Base-by-base conservation (phyloP, 371 early-diverging fungal species). In the Lichtheimia corymbifera region DNA sequence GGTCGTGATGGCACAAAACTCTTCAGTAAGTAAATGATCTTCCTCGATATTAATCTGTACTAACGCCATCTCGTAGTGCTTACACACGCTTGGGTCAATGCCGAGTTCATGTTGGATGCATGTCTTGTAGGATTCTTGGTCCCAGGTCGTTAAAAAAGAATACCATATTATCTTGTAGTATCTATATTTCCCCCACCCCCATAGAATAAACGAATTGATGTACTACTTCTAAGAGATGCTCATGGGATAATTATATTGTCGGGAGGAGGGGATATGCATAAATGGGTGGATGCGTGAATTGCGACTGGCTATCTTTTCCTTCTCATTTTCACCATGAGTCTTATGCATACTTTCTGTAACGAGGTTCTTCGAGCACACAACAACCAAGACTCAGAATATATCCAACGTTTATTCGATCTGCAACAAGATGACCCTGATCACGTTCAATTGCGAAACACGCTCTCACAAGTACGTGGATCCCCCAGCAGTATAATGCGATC, bases 21-120 rank as follows among this genome's bases (percentile, higher is more conserved):
- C 53, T 97, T 97, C 63, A 86, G 91, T 91, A 84, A 74, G 87
- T 76, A 3, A 47, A 3, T 18, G 42, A n/a, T 25, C 20, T 55
- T 9, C 22, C 53, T 17, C 17, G 7, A 51, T 12, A n/a, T 5
- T 55, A 45, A 30, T 18, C 14, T 42, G 25, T 18, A 15, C 20
- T 50, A 17, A 58, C 4, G 18, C 24, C 22, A 27, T 53, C 35
- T 72, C 24, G 13, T 27, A 91, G 88, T 87, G 83, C 74, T 90
- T 59, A 91, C 90, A 14, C 98, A 97, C 76, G 80, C 93, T 47
- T 97, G 98, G 98, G 97, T 97, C 24, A 97, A 96, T 69, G 81
- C 83, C 20, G 96, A 97, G 40, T 80, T 78, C 50, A 84, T 92
- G 71, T 76, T 96, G 25, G 93, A 93, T 58, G 83, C 88, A 58